Base-by-base conservation (phyloP, 345 rosid species). In the Combretum micranthum region DNA sequence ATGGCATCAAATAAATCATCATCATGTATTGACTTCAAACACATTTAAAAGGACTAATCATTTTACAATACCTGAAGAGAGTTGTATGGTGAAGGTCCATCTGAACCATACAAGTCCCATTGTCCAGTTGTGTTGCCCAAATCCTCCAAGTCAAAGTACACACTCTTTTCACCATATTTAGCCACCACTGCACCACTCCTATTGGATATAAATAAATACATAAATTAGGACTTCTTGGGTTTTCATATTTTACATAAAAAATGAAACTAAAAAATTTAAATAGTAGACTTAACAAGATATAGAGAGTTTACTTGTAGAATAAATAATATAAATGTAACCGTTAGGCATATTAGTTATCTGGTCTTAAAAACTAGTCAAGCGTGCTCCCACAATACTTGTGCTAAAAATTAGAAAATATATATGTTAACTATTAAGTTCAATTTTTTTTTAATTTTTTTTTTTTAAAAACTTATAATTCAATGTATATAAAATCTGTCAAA, bases 71-170 rank as follows among this genome's bases (percentile, higher is more conserved):
- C 97, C 97, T 85, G 99, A 49, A 89, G 91, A 67, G 97, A 3
- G 83, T 93, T 93, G 72, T 86, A 86, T 2, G 97, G 96, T 45
- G 99, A 92, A 72, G 99, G 94, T 19, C 96, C 91, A 77, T 89
- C 99, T 18, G 99, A 93, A 25, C 97, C 97, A 59, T 89, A 89
- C 78, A 89, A 67, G 62, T 93, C 99, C 94, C 99, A 88, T 63
- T 85, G 90, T 10, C 97, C 94, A 26, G 97, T 93, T 44, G 99
- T 88, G 85, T 87, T 93, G 23, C 96, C 97, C 67, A 86, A 72
- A 76, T 93, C 99, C 77, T 86, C 96, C 82, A 88, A 72, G 74
- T 93, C 97, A 62, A 93, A 93, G 84, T 87, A 93, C 9, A 93
- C 88, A 72, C 94, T 93, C 85, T 87, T 93, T 64, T 89, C 97